Conservation (phyloP, 2,329 filamentous ascomycete species). For the Ceratocystis ficicola region DNA sequence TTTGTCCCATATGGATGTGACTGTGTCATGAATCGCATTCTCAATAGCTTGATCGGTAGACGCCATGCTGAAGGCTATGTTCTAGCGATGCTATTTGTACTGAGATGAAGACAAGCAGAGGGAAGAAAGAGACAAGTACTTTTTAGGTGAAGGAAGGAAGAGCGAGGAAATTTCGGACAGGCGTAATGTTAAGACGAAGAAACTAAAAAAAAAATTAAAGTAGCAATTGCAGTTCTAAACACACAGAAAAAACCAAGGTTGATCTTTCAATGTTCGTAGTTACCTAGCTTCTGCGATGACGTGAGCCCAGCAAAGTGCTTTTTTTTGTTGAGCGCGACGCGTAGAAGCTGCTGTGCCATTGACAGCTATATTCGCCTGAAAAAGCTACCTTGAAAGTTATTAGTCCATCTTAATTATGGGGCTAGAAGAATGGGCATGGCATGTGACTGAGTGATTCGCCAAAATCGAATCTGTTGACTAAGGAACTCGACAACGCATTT, state of each 20-base stretch:
- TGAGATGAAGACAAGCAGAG: neutral
- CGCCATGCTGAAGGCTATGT: constrained; percentile 29
- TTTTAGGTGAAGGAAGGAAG: neutral
- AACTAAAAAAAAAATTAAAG: neutral
- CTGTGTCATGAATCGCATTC: constrained; percentile 36
- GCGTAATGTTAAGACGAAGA: neutral
- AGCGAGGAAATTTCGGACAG: too few species aligned
- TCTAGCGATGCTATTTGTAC: neutral
- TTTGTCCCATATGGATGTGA: constrained; percentile 35
- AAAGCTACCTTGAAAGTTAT: neutral
- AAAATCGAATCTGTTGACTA: neutral
- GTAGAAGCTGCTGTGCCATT: neutral
- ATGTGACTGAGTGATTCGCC: neutral
- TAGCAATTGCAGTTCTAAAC: neutral
- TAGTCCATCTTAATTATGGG: neutral
- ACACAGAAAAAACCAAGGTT: too few species aligned
- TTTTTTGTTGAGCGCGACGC: neutral
- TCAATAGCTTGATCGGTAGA: constrained; percentile 35
- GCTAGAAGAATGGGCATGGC: neutral
- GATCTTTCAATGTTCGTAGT: neutral
- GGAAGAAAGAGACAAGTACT: neutral
- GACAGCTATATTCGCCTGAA: neutral
- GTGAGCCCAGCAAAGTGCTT: neutral
- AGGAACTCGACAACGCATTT: neutral
- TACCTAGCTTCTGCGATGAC: neutral